Evolutionary conservation across 2,329 filamentous ascomycete genomes (phyloP).

Genomic region (Diaporthe australafricana): DNA sequence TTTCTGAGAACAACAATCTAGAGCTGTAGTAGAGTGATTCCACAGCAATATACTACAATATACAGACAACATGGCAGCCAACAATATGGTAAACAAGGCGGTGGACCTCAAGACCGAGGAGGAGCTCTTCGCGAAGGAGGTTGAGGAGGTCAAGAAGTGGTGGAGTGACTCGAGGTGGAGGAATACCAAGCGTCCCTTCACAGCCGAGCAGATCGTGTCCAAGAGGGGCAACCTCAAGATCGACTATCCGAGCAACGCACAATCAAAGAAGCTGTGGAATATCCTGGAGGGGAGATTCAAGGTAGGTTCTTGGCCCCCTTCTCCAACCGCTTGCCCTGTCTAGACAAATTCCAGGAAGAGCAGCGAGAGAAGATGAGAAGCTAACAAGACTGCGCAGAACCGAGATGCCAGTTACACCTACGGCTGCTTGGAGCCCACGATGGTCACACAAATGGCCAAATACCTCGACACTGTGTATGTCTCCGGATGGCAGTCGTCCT

Average conservation of each 20-base stretch:
- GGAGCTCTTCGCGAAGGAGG: conserved; percentile 81
- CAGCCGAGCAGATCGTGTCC: conserved; percentile 94
- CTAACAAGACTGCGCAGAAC: conserved; percentile 61
- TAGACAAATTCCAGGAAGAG: neutral
- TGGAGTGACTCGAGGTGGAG: conserved; percentile 94
- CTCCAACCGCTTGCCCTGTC: neutral
- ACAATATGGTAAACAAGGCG: conserved; percentile 71
- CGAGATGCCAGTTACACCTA: conserved; percentile 93
- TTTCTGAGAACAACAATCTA: conserved; percentile 16
- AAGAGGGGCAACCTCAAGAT: conserved; percentile 94
- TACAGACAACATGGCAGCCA: conserved; percentile 65
- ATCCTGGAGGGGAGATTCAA: conserved; percentile 89
- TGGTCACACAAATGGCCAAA: conserved; percentile 99
- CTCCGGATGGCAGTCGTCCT: conserved; percentile 98
- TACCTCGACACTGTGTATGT: conserved; percentile 99
- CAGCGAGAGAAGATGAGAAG: neutral
- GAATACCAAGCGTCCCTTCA: conserved; percentile 91
- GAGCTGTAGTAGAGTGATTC: conserved; percentile 1
- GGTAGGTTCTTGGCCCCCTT: conserved; percentile 59
- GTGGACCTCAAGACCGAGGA: conserved; percentile 70
- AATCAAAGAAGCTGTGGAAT: conserved; percentile 94
- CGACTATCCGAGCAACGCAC: conserved; percentile 88
- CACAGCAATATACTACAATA: neutral
- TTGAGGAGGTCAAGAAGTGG: conserved; percentile 91
- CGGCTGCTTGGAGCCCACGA: conserved; percentile 96